phyloP scores from a whole-genome alignment of 345 rosid species.

The Kandelia obovata region DNA sequence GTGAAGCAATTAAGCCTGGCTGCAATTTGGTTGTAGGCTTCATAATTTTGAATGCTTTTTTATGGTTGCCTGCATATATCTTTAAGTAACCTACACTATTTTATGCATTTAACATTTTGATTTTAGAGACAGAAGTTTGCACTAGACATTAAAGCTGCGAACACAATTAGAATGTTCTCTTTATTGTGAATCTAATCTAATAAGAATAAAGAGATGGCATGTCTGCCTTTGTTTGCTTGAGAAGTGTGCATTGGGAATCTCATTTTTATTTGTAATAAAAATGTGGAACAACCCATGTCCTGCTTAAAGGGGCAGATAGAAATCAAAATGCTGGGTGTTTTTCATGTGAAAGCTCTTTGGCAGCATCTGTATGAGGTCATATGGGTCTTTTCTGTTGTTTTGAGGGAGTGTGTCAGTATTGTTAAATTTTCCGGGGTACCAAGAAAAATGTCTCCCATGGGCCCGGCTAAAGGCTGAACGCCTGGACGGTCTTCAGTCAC shows the following conservation, averaged over 20 bases:
- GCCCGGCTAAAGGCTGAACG: too few species aligned
- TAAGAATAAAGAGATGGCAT: neutral
- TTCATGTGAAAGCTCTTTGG: too few species aligned
- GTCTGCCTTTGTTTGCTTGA: conserved; percentile 22
- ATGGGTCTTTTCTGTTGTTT: neutral
- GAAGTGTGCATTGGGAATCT: conserved; percentile 32
- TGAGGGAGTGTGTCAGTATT: too few species aligned
- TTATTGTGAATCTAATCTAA: neutral
- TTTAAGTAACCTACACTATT: too few species aligned
- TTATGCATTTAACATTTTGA: too few species aligned
- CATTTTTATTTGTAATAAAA: conserved; percentile 12
- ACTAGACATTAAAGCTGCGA: neutral
- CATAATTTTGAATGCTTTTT: conserved; percentile 12
- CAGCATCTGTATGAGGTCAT: neutral
- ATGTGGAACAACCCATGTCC: conserved; percentile 28
- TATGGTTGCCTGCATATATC: neutral
- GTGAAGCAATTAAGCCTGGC: conserved; percentile 43
- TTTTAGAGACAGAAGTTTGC: too few species aligned
- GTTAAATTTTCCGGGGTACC: too few species aligned
- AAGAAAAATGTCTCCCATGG: too few species aligned
- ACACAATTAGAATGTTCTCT: neutral
- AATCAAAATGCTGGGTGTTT: conserved; percentile 14
- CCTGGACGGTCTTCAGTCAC: too few species aligned
- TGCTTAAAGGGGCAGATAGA: conserved; percentile 5
- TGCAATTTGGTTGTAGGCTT: conserved; percentile 13